Percentiles rank a stretch among this genome's conserved stretches.
Evolutionary conservation across 139 green algal species (phyloP).

Genomic region (Asterochloris erici): DNA sequence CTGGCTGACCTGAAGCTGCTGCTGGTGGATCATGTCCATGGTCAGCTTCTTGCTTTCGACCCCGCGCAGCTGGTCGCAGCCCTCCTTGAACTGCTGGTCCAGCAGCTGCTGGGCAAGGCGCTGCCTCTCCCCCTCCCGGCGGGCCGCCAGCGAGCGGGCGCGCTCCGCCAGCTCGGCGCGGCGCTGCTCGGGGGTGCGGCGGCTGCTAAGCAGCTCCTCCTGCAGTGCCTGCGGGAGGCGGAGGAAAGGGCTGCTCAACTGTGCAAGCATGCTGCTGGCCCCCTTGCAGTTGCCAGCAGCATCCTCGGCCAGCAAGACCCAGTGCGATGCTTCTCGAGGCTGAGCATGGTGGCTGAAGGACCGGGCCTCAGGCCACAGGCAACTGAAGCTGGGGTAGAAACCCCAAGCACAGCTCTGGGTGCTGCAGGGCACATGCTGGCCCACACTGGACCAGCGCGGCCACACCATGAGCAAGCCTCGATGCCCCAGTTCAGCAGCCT

Average conservation of each 20-base stretch:
- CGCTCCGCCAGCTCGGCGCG: conserved; percentile 18
- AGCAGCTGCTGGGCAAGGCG: conserved; percentile 16
- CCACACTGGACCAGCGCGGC: too few species aligned
- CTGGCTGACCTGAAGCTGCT: conserved; percentile 9
- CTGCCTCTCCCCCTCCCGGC: conserved; percentile 18
- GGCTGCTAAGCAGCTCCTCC: conserved; percentile 14
- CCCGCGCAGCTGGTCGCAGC: conserved; percentile 32
- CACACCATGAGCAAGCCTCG: too few species aligned
- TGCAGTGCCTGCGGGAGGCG: background rate
- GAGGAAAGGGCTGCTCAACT: background rate
- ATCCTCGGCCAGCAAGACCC: too few species aligned
- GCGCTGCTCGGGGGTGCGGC: conserved; percentile 23
- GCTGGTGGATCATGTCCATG: background rate
- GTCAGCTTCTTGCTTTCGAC: conserved; percentile 8
- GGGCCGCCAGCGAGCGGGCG: conserved; percentile 24
- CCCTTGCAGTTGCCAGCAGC: too few species aligned
- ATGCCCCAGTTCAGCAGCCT: too few species aligned
- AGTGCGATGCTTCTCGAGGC: too few species aligned
- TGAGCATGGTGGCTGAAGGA: too few species aligned
- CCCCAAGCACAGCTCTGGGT: too few species aligned
- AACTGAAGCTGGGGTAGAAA: too few species aligned
- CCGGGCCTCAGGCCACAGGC: too few species aligned
- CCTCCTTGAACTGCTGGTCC: conserved; percentile 29
- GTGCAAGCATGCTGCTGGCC: background rate
- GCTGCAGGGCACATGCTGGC: too few species aligned